Evolutionary conservation across 768 basidiomycete species (phyloP).

Genomic region (Collybia sp.): DNA sequence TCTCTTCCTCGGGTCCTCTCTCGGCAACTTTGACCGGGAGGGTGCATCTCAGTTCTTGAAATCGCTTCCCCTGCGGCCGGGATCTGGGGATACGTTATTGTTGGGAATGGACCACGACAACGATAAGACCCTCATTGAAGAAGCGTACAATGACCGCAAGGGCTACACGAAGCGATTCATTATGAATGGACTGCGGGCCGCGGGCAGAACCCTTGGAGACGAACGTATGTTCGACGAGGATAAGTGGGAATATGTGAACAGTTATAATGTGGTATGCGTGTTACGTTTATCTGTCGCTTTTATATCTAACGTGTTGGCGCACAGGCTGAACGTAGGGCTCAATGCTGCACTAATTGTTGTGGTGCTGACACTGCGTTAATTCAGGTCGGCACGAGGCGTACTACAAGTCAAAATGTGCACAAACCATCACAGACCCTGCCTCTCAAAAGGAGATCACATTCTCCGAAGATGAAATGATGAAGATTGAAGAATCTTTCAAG

Average conservation of each 20-base stretch:
- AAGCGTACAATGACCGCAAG: conserved; percentile 80
- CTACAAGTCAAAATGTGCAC: conserved; percentile 61
- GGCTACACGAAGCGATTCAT: conserved; percentile 76
- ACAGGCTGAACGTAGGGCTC: conserved; percentile 14
- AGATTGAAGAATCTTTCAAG: conserved; percentile 88
- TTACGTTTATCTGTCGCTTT: conserved; percentile 15
- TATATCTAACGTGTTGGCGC: background rate
- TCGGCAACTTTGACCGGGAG: conserved; percentile 83
- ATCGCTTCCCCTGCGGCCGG: conserved; percentile 71
- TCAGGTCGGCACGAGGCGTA: conserved; percentile 83
- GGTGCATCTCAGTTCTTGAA: conserved; percentile 72
- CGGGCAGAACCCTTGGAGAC: conserved; percentile 65
- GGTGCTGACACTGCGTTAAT: conserved; percentile 1
- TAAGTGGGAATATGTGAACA: conserved; percentile 78
- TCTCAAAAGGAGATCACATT: conserved; percentile 46
- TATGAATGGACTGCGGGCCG: conserved; percentile 77
- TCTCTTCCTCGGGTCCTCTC: conserved; percentile 86
- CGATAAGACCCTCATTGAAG: conserved; percentile 62
- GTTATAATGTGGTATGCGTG: conserved; percentile 37
- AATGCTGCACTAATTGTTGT: background rate
- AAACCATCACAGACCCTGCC: conserved; percentile 50
- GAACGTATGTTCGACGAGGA: conserved; percentile 55
- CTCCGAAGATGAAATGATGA: conserved; percentile 67
- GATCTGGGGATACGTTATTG: conserved; percentile 76
- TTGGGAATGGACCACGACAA: conserved; percentile 91